These are phyloP conservation scores for Solanum hybrid DNA, from an alignment of 305 asterid genomes.

Conservation along the genomic window DNA sequence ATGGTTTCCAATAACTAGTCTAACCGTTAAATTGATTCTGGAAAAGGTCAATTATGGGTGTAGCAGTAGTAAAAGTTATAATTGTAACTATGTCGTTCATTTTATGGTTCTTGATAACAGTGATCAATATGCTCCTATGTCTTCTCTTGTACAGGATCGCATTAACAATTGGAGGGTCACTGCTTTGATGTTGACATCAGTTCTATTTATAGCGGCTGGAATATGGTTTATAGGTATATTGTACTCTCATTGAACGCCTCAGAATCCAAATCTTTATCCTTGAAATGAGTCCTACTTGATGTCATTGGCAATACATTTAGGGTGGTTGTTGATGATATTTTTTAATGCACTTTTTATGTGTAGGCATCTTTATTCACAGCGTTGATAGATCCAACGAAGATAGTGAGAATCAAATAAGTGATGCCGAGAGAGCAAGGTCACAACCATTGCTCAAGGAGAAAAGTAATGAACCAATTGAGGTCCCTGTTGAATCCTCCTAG, in stretches of 20 bases:
- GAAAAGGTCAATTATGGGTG: neutral
- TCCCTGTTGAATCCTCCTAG: conserved; percentile 4
- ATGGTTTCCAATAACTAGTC: neutral
- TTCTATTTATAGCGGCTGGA: conserved; percentile 53
- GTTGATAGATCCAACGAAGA: conserved; percentile 53
- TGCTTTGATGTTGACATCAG: conserved; percentile 53
- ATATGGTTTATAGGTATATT: conserved; percentile 56
- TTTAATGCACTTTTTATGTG: neutral
- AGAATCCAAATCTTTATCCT: neutral
- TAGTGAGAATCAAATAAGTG: conserved; percentile 18
- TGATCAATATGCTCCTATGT: neutral
- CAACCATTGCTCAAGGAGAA: conserved; percentile 53
- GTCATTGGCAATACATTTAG: neutral
- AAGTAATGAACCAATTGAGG: conserved; percentile 13
- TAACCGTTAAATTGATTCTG: neutral
- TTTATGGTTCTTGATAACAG: neutral
- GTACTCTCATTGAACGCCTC: neutral
- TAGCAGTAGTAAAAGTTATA: neutral
- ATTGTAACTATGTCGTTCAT: neutral
- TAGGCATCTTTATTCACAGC: conserved; percentile 49
- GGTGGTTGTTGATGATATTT: neutral
- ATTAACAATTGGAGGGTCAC: conserved; percentile 68
- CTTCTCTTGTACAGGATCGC: conserved; percentile 37
- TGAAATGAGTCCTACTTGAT: neutral
- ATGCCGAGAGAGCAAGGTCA: conserved; percentile 23